These are phyloP conservation scores for Bombardia bombarda DNA, from an alignment of 495 filamentous ascomycete genomes.

Conservation along the genomic window DNA sequence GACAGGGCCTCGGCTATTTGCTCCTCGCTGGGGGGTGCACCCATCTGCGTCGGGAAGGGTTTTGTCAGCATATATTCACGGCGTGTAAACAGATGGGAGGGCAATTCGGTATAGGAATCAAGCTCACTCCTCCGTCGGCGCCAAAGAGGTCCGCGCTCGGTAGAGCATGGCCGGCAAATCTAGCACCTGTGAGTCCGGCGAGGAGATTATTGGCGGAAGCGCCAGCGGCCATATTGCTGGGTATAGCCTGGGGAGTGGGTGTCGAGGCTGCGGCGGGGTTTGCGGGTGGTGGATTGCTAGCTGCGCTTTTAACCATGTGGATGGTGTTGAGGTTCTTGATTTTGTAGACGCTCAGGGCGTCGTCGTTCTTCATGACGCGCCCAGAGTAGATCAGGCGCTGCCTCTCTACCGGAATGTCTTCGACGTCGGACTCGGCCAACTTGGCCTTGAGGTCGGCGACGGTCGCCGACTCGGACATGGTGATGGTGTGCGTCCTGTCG, in stretches of 20 bases:
- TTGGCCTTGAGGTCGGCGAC: conserved; percentile 85
- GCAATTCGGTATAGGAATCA: conserved; percentile 14
- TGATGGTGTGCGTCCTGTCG: conserved; percentile 76
- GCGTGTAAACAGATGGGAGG: conserved; percentile 15
- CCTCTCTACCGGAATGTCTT: conserved; percentile 73
- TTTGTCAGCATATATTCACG: too few species aligned
- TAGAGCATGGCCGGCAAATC: conserved; percentile 87
- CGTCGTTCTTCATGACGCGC: conserved; percentile 87
- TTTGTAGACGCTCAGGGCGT: conserved; percentile 79
- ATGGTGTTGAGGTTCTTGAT: conserved; percentile 94
- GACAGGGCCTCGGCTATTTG: conserved; percentile 75
- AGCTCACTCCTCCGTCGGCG: conserved; percentile 86
- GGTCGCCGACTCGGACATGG: conserved; percentile 65
- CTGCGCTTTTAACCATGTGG: conserved; percentile 91
- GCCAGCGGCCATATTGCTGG: conserved; percentile 85
- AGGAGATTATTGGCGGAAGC: conserved; percentile 79
- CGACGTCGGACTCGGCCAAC: conserved; percentile 69
- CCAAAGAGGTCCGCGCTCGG: conserved; percentile 88
- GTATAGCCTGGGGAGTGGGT: conserved; percentile 54
- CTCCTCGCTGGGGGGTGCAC: conserved; percentile 71
- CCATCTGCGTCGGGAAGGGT: too few species aligned
- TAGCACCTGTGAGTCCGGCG: conserved; percentile 83
- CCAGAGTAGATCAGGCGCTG: conserved; percentile 97
- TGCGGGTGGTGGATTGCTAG: conserved; percentile 73
- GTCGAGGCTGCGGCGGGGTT: conserved; percentile 35